Base-by-base conservation (phyloP, 2,329 filamentous ascomycete genomes). In the Aspergillus ustus region DNA sequence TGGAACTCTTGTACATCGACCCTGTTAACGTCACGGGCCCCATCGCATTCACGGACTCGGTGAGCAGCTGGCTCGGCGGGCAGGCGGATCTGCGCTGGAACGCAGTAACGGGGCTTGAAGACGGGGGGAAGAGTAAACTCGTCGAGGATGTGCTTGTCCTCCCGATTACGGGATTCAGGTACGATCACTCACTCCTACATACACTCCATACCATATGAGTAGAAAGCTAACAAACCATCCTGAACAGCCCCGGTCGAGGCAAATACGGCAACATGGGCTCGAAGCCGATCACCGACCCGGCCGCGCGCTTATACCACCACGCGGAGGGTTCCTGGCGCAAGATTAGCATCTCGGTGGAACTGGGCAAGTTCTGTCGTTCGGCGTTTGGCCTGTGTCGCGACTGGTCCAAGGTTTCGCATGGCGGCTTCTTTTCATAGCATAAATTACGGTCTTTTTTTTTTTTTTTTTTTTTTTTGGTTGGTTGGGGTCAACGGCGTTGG, bases 131-230 rank as follows among this genome's bases (percentile, higher is more conserved):
- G 31, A 73, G 67, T 48, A 76, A 75, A 48, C 45, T 70, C 7
- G 69, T 73, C 2, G 71, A 69, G 5, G 73, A 75, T 57, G 70
- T 73, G 9, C 52, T 76, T 45, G 67, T 76, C n/a, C 63, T 76
- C 4, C 72, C 73, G 0, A 76, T 76, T 45, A 75, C 73, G 1
- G 73, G 70, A 3, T 76, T 76, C 52, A 74, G 72, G 72, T 74
- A 67, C 43, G 62, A 17, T 4, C 4, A 37, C 25, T 29, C 20
- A 13, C 20, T 31, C 25, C 50, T 44, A 25, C 25, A 25, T 25
- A 25, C 25, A 25, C 25, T 25, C 25, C 6, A 3, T 25, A 25
- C 3, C 2, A 4, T 3, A 25, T 25, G 25, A 25, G 25, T 25
- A 25, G 25, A 25, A 25, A 25, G 25, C 25, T 25, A 25, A 25